phyloP scores from a whole-genome alignment of 2,329 filamentous ascomycete species.

The Alternaria rosae region DNA sequence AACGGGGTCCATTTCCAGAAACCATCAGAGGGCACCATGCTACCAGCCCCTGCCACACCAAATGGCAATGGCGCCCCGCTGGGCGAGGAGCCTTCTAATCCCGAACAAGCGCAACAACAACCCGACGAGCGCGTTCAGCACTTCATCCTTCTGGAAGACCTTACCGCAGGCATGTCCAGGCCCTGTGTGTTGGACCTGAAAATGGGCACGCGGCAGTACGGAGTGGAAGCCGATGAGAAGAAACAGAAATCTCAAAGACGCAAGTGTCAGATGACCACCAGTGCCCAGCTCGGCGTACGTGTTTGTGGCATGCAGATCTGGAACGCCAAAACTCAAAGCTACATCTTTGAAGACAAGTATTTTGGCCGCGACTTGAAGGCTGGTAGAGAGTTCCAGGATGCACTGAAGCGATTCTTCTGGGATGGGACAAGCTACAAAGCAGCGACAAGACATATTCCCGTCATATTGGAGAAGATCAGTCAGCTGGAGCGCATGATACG shows the following conservation, averaged over 20 bases:
- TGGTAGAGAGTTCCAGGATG: conserved; percentile 86
- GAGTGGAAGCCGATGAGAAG: conserved; percentile 87
- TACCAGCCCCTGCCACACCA: conserved; percentile 40
- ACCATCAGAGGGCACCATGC: conserved; percentile 37
- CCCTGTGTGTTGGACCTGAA: conserved; percentile 98
- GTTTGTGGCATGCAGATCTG: conserved; percentile 97
- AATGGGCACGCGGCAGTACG: conserved; percentile 98
- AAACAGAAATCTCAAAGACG: conserved; percentile 92
- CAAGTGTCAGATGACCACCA: conserved; percentile 93
- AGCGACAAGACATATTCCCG: conserved; percentile 85
- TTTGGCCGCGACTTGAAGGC: conserved; percentile 88
- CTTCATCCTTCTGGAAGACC: conserved; percentile 90
- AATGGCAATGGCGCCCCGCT: conserved; percentile 18
- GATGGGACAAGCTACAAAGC: conserved; percentile 84
- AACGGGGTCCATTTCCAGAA: not conserved
- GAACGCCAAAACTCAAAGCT: conserved; percentile 82
- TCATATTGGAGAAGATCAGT: conserved; percentile 82
- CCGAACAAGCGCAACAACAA: conserved; percentile 56
- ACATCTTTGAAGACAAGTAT: conserved; percentile 98
- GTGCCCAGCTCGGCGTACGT: conserved; percentile 86
- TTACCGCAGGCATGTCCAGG: conserved; percentile 94
- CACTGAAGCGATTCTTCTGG: conserved; percentile 87
- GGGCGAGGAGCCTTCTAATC: conserved; percentile 47
- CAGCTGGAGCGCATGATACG: conserved; percentile 84
- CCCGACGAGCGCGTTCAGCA: conserved; percentile 78